These are phyloP conservation scores for Sutorius eximius DNA, from an alignment of 1,284 basidiomycete species.

Conservation along the genomic window DNA sequence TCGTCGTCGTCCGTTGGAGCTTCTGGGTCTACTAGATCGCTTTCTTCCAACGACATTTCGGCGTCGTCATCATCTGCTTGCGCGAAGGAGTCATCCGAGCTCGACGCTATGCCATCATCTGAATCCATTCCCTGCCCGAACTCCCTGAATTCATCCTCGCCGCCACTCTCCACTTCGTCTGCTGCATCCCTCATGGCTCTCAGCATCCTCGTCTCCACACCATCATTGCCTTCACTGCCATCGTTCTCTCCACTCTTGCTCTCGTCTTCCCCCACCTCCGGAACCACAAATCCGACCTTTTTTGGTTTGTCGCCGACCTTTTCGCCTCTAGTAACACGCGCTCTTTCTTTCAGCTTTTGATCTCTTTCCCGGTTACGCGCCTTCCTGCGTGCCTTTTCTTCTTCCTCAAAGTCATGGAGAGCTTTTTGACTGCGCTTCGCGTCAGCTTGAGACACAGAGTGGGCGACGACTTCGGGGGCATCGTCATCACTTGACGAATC, in stretches of 20 bases:
- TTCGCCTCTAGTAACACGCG: constrained; percentile 34
- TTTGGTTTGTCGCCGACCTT: constrained; percentile 14
- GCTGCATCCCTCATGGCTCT: constrained; percentile 44
- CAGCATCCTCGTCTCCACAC: constrained; percentile 37
- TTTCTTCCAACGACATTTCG: constrained; percentile 5
- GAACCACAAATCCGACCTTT: constrained; percentile 12
- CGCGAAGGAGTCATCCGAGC: constrained; percentile 10
- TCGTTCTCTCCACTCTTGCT: constrained; percentile 7
- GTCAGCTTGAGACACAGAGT: constrained; percentile 42
- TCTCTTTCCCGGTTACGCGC: constrained; percentile 46
- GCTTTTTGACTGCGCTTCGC: constrained; percentile 36
- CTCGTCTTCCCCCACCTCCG: constrained; percentile 15
- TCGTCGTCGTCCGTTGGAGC: constrained; percentile 20
- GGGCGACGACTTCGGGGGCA: constrained; percentile 47
- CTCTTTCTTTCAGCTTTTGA: constrained; percentile 46
- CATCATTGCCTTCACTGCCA: background rate
- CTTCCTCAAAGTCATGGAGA: constrained; percentile 36
- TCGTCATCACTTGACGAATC: constrained; percentile 34
- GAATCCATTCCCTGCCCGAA: constrained; percentile 15
- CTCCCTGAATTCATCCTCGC: constrained; percentile 12
- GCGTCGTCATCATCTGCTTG: constrained; percentile 18
- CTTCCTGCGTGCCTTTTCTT: constrained; percentile 40
- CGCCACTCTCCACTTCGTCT: constrained; percentile 27
- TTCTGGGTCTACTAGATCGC: constrained; percentile 8
- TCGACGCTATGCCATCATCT: constrained; percentile 14